Percentiles rank a stretch among this genome's conserved stretches.
Conservation (phyloP, 495 filamentous ascomycete species). For the Tuber brumale region DNA sequence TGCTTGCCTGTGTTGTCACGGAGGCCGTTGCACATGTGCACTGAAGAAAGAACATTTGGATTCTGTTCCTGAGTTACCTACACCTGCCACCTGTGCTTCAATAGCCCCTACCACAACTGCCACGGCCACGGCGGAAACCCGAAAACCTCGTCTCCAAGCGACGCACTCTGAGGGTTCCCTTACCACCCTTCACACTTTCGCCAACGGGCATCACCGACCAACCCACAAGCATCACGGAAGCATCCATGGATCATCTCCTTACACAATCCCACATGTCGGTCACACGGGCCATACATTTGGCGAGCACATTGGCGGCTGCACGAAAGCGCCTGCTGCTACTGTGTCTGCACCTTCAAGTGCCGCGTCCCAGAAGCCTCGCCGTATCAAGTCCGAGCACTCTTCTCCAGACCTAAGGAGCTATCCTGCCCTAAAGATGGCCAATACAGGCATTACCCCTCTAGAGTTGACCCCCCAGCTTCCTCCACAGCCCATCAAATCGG, state of each 20-base stretch:
- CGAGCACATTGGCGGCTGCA: constrained; percentile 39
- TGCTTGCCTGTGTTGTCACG: constrained; percentile 80
- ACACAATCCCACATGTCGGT: constrained; percentile 39
- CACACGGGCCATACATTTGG: constrained; percentile 41
- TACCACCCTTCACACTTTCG: constrained; percentile 58
- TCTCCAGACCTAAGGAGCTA: constrained; percentile 41
- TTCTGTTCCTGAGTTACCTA: constrained; percentile 59
- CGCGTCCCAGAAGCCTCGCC: constrained; percentile 35
- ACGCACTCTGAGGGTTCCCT: constrained; percentile 76
- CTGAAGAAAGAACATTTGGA: constrained; percentile 86
- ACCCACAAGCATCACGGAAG: constrained; percentile 69
- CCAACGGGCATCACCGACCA: constrained; percentile 91
- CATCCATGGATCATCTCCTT: constrained; percentile 40
- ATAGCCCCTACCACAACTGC: constrained; percentile 34
- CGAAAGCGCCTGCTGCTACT: constrained; percentile 20
- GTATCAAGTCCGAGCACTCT: constrained; percentile 41
- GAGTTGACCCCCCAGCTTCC: constrained; percentile 37
- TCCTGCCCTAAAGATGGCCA: constrained; percentile 38
- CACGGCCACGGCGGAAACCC: constrained; percentile 49
- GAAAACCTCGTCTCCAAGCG: constrained; percentile 69
- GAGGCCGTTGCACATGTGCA: constrained; percentile 84
- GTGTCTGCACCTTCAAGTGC: constrained; percentile 29
- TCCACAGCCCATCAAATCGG: constrained; percentile 32
- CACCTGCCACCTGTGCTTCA: constrained; percentile 44
- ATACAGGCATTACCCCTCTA: constrained; percentile 35